Base-by-base conservation (phyloP, 139 green algal species). In the Picochlorum sp. region DNA sequence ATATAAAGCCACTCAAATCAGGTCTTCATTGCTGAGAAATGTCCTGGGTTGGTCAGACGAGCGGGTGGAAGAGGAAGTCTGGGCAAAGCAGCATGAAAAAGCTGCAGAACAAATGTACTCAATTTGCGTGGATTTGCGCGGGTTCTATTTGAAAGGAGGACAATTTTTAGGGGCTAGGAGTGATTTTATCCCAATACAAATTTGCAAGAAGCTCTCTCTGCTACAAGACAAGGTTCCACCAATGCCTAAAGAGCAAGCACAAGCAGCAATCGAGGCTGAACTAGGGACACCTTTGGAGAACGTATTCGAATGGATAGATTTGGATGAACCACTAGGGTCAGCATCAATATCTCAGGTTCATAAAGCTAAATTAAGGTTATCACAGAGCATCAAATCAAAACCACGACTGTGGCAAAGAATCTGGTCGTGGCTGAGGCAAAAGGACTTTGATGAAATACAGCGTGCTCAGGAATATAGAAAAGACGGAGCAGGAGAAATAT, bases 341-440 rank as follows among this genome's bases (percentile, higher is more conserved):
- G 89, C 89, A 6, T 96, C 90, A n/a, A 88, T 96, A 6, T 77
- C 85, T 13, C 90, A 96, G 83, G 89, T 96, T 34, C 89, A 96
- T 81, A 92, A 92, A 58, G 89, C 84, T 18, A 81, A 82, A 66
- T 80, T 95, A 62, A 73, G 76, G 1, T 26, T 61, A 51, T 14
- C 10, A 23, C 16, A 21, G 9, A 28, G 56, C 41, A 41, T 41
- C 34, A 30, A 59, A 54, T 13, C 16, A 54, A 56, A 56, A 57
- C 11, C 21, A 52, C 21, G 41, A 64, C 16, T 54, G 13, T 54
- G 16, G 47, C 16, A 21, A 54, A 54, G n/a, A 21, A 20, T 54
- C 10, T 54, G 47, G 47, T 54, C n/a, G 0, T 24, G 15, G 47
- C 11, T 54, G 16, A 20, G 47, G 16, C 20, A 13, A 34, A 30